Conservation (phyloP, 73 alveolate species). For the Paramecium caudatum region DNA sequence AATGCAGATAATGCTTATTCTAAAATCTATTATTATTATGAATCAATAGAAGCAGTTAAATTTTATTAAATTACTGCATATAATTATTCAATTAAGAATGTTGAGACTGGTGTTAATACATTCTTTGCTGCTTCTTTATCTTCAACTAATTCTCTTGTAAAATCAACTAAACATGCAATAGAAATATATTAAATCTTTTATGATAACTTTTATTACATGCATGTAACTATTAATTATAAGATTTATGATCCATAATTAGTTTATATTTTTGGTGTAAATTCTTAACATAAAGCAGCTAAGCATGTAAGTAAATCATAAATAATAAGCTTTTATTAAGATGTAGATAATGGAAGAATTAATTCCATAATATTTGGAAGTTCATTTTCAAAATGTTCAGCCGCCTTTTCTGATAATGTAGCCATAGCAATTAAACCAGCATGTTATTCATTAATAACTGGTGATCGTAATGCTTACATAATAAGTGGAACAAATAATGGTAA, state of each 20-base stretch:
- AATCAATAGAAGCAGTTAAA: slow-evolving; percentile 33
- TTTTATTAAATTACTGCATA: slow-evolving; percentile 36
- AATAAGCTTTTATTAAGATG: slow-evolving; percentile 26
- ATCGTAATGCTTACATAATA: slow-evolving; percentile 61
- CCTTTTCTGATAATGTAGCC: slow-evolving; percentile 67
- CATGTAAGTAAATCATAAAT: slow-evolving; percentile 58
- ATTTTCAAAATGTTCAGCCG: slow-evolving; percentile 59
- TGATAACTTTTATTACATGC: slow-evolving; percentile 41
- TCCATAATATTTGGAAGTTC: slow-evolving; percentile 61
- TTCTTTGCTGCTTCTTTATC: slow-evolving; percentile 62
- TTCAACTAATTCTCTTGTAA: slow-evolving; percentile 57
- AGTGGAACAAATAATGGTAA: slow-evolving; percentile 73
- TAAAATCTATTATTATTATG: slow-evolving; percentile 51
- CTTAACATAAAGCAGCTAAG: slow-evolving; percentile 46
- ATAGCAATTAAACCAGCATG: slow-evolving; percentile 78
- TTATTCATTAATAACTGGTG: slow-evolving; percentile 40
- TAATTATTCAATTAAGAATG: slow-evolving; percentile 46
- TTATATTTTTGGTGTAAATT: slow-evolving; percentile 58
- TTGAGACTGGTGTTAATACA: slow-evolving; percentile 48
- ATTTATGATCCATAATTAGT: slow-evolving; percentile 13
- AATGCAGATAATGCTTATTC: slow-evolving; percentile 74
- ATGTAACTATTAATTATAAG: slow-evolving; percentile 22
- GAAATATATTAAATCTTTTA: slow-evolving; percentile 47
- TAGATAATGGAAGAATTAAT: background rate
- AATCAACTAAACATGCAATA: slow-evolving; percentile 65